phyloP scores from a whole-genome alignment of 495 filamentous ascomycete species.

The Parachaetomium inaequale region DNA sequence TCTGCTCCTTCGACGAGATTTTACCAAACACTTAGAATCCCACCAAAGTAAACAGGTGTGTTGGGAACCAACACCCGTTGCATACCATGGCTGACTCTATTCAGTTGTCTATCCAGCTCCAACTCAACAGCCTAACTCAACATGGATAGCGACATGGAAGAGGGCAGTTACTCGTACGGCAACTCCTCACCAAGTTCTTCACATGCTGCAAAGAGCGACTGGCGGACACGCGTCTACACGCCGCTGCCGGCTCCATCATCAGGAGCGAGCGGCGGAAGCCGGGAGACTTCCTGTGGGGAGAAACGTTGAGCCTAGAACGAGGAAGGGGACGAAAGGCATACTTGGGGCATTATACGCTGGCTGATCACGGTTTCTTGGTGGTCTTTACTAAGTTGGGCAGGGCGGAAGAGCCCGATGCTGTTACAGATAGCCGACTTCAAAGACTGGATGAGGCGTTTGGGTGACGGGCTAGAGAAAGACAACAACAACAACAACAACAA shows the following conservation, averaged over 20 bases:
- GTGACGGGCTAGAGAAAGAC: no score
- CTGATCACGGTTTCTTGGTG: no score
- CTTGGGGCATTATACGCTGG: no score
- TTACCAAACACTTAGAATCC: no score
- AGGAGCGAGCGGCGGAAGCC: not conserved
- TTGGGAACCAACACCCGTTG: not conserved
- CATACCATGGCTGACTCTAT: not conserved
- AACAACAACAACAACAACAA: no score
- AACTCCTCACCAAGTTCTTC: not conserved
- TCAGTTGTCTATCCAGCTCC: not conserved
- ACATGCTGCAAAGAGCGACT: not conserved
- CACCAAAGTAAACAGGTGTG: not conserved
- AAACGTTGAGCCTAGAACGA: not conserved
- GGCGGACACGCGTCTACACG: constrained; percentile 13
- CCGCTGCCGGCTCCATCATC: not conserved
- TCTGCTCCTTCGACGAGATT: no score
- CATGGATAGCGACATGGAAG: constrained; percentile 17
- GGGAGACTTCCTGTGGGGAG: not conserved
- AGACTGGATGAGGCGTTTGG: no score
- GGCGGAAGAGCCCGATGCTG: not conserved
- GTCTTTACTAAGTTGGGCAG: not conserved
- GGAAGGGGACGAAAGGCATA: no score
- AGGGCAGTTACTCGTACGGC: constrained; percentile 5
- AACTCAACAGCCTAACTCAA: not conserved
- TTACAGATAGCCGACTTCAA: no score